Conservation (phyloP, 2,329 filamentous ascomycete genomes). For the Xylaria digitata region DNA sequence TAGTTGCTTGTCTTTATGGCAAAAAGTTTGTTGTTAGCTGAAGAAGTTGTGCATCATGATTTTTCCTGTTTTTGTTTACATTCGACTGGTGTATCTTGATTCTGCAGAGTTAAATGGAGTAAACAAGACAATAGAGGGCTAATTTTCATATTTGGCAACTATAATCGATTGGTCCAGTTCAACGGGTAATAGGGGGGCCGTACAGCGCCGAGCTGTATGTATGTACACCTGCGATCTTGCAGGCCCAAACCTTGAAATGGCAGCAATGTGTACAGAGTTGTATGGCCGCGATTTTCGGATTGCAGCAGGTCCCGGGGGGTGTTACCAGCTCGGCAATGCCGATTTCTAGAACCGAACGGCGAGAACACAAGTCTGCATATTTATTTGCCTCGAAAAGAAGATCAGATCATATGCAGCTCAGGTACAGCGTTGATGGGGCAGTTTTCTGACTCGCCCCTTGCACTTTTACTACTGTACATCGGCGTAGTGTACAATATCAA, state of each 20-base stretch:
- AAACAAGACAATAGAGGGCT: not conserved
- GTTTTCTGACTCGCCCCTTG: constrained; percentile 16
- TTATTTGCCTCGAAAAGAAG: constrained; percentile 15
- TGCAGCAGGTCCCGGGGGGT: constrained; percentile 7
- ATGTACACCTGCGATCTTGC: too few species aligned
- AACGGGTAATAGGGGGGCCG: constrained; percentile 5
- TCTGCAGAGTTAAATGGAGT: not conserved
- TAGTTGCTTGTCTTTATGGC: constrained; percentile 1
- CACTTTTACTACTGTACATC: constrained; percentile 6
- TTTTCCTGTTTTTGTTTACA: not conserved
- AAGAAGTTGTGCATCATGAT: not conserved
- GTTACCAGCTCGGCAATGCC: constrained; percentile 15
- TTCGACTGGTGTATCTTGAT: not conserved
- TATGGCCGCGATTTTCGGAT: constrained; percentile 13
- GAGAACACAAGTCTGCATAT: constrained; percentile 18
- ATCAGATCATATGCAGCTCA: constrained; percentile 31
- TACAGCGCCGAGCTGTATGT: too few species aligned
- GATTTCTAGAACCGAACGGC: constrained; percentile 8
- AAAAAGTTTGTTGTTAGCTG: not conserved
- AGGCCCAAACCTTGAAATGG: not conserved
- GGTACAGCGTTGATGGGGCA: constrained; percentile 7
- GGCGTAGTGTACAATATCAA: not conserved
- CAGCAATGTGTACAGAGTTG: not conserved
- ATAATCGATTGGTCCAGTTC: not conserved
- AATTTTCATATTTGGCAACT: not conserved